Evolutionary conservation across 805 yeast species (phyloP).

Genomic region (Saccharomycopsis amapae): DNA sequence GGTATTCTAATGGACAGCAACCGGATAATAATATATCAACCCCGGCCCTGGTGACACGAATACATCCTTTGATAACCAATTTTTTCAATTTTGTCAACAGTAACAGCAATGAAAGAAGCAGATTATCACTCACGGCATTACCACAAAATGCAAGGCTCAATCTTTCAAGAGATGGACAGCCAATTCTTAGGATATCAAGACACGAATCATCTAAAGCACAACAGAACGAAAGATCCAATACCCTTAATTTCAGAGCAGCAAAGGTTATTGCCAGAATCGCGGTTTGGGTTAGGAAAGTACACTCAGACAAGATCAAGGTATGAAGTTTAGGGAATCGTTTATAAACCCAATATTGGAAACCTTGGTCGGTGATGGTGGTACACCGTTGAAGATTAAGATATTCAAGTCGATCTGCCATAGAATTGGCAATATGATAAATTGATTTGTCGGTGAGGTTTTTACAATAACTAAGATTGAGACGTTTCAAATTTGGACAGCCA

Average conservation of each 20-base stretch:
- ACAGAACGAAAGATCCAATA: conserved; percentile 62
- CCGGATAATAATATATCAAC: conserved; percentile 60
- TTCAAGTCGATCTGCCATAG: conserved; percentile 50
- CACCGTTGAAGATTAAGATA: conserved; percentile 63
- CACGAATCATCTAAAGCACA: conserved; percentile 68
- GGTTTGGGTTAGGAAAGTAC: conserved; percentile 64
- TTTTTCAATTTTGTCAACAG: conserved; percentile 43
- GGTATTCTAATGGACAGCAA: conserved; percentile 40
- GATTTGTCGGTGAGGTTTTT: conserved; percentile 65
- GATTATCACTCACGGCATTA: conserved; percentile 68
- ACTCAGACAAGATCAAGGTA: conserved; percentile 54
- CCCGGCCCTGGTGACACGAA: conserved; percentile 71
- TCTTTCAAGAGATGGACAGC: conserved; percentile 48
- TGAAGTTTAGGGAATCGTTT: conserved; percentile 47
- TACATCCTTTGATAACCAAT: conserved; percentile 58
- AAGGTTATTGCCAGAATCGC: conserved; percentile 55
- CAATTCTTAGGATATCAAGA: conserved; percentile 56
- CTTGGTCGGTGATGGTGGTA: conserved; percentile 70
- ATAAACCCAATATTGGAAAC: conserved; percentile 60
- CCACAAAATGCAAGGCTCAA: conserved; percentile 71
- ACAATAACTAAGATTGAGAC: conserved; percentile 62
- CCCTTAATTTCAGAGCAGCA: conserved; percentile 50
- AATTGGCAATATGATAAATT: conserved; percentile 53
- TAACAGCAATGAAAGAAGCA: conserved; percentile 52
- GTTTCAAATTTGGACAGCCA: conserved; percentile 55